Evolutionary conservation across 1,284 basidiomycete species (phyloP).

Genomic region (Rhodotorula sp.): DNA sequence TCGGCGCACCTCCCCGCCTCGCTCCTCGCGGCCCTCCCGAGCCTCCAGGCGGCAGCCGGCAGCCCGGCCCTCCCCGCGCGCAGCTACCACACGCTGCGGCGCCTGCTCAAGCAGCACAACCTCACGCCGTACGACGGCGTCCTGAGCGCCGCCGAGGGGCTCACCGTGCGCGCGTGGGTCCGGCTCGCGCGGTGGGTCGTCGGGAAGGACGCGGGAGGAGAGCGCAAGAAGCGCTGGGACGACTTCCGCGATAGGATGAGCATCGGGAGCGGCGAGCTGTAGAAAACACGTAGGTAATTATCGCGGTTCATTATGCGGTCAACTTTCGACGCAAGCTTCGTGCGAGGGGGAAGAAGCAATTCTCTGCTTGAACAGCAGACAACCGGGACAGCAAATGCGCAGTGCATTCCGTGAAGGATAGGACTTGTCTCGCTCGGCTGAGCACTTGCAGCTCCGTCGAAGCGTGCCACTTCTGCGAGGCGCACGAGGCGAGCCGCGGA

Average conservation of each 20-base stretch:
- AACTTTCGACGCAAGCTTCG: no score
- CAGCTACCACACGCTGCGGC: neutral
- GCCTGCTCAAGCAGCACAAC: slow-evolving; percentile 3
- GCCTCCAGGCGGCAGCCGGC: no score
- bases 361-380: no score
- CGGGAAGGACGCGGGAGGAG: slow-evolving; percentile 44
- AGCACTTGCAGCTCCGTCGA: no score
- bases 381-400: no score
- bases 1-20: neutral
- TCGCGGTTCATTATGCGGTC: neutral
- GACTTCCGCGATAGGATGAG: slow-evolving; percentile 71
- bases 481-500: no score
- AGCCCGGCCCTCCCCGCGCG: neutral
- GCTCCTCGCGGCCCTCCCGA: neutral
- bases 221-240: slow-evolving; percentile 61
- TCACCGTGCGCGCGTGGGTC: slow-evolving; percentile 78
- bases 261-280: slow-evolving; percentile 48
- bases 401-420: no score
- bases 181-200: slow-evolving; percentile 66
- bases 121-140: slow-evolving; percentile 66
- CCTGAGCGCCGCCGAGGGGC: slow-evolving; percentile 52
- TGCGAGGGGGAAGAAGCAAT: no score
- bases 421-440: no score
- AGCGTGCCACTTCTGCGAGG: no score
- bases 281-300: neutral